Conservation (phyloP, 257 asterid species). For the Solanum sparsipilum region DNA sequence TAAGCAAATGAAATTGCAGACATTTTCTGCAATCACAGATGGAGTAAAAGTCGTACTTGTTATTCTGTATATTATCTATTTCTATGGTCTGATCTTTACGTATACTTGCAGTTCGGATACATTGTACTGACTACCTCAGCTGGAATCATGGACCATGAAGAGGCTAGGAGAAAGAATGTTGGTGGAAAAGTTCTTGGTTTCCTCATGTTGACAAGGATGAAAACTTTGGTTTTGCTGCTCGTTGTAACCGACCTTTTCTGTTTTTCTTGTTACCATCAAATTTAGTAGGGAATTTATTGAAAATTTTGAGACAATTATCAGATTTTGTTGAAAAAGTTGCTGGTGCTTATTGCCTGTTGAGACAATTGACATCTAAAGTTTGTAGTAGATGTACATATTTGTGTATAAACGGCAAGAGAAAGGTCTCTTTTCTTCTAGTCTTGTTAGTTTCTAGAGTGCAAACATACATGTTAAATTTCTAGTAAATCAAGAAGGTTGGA, state of each 20-base stretch:
- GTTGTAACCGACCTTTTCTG: background rate
- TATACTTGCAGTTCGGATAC: background rate
- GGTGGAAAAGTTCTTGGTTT: background rate
- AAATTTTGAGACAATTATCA: background rate
- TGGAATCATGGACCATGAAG: background rate
- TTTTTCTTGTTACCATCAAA: background rate
- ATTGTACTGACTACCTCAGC: background rate
- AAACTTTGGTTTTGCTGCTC: background rate
- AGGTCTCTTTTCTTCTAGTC: background rate
- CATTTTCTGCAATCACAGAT: background rate
- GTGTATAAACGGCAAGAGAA: background rate
- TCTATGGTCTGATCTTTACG: background rate
- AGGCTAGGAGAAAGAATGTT: background rate
- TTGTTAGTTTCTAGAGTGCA: background rate
- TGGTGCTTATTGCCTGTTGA: background rate
- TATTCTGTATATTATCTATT: background rate
- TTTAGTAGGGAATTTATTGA: background rate
- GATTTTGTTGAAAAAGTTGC: background rate
- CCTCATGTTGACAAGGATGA: background rate
- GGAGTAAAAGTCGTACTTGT: background rate
- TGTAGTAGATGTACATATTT: background rate
- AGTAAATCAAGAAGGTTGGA: background rate
- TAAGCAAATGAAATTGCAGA: background rate
- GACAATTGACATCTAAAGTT: background rate
- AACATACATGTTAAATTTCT: background rate